Conservation (phyloP, 176 grass and related monocot genomes). For the Phoenix dactylifera region DNA sequence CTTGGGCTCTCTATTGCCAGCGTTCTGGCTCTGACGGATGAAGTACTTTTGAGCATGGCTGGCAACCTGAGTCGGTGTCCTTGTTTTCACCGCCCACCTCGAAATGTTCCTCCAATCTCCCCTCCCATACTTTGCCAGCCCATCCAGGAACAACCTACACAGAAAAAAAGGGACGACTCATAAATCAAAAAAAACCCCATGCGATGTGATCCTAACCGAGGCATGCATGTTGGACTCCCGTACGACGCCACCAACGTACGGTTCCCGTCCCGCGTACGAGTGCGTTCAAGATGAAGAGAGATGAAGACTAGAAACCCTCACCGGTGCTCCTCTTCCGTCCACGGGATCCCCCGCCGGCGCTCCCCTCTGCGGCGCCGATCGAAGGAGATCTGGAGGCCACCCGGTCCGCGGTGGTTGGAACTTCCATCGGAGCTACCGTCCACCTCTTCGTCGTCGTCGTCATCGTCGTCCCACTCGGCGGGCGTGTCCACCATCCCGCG, state of each 20-base stretch:
- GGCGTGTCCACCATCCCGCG: slow-evolving; percentile 48
- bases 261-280: too few species aligned
- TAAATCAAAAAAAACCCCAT: background rate
- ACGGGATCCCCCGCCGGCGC: slow-evolving; percentile 45
- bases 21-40: slow-evolving; percentile 46
- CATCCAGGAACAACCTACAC: slow-evolving; percentile 70
- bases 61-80: slow-evolving; percentile 90
- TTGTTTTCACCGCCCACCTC: slow-evolving; percentile 62
- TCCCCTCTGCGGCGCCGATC: slow-evolving; percentile 4
- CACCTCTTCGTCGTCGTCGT: background rate
- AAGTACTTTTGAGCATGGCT: slow-evolving; percentile 99
- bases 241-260: too few species aligned
- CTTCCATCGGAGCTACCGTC: background rate
- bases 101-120: slow-evolving; percentile 98
- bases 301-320: slow-evolving; percentile 2
- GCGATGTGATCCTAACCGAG: too few species aligned
- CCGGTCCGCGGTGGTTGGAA: slow-evolving; percentile 8
- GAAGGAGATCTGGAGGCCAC: too few species aligned
- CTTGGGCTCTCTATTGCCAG: slow-evolving; percentile 51
- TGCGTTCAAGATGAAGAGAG: background rate
- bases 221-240: too few species aligned
- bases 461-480: slow-evolving; percentile 27
- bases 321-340: slow-evolving; percentile 88
- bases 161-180: background rate
- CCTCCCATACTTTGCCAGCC: slow-evolving; percentile 67